A percentile compares a stretch with the other conserved stretches of the same genome.
These are phyloP conservation scores for Zoysia japonica DNA, from an alignment of 176 grass and related monocot genomes.

Conservation along the genomic window DNA sequence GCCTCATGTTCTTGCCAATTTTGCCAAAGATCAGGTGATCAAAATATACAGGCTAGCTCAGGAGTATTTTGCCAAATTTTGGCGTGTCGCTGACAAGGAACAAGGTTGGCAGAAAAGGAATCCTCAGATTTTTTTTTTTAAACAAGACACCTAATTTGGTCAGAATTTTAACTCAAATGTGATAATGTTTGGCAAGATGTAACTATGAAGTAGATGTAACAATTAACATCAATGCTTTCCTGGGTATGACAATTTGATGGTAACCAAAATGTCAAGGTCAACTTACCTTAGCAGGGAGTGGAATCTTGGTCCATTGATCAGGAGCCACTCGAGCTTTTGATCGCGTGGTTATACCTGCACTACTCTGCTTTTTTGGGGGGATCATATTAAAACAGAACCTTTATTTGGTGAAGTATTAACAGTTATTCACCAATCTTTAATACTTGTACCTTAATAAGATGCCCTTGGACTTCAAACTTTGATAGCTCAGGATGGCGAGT, in stretches of 20 bases:
- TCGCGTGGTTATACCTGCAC: conserved; percentile 81
- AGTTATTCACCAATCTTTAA: conserved; percentile 25
- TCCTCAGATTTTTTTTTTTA: too few species aligned
- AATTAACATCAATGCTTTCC: not conserved
- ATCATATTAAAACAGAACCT: conserved; percentile 23
- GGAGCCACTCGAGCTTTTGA: conserved; percentile 81
- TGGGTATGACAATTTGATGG: conserved; percentile 11
- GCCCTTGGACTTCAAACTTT: conserved; percentile 83
- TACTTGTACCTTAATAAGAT: conserved; percentile 82
- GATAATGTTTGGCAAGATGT: not conserved
- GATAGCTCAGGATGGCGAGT: conserved; percentile 66
- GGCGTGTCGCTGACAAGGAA: not conserved
- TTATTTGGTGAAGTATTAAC: conserved; percentile 22
- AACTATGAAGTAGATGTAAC: not conserved
- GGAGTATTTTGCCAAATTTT: not conserved
- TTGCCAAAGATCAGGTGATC: not conserved
- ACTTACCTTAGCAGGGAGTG: conserved; percentile 79
- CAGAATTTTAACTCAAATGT: not conserved
- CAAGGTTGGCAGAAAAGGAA: not conserved
- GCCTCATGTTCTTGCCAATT: not conserved
- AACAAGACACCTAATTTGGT: not conserved
- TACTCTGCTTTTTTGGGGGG: conserved; percentile 45
- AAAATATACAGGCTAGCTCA: not conserved
- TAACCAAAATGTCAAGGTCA: conserved; percentile 12
- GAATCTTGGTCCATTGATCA: conserved; percentile 71